These are phyloP conservation scores for Bauhinia variegata DNA, from an alignment of 306 rosid species.

Conservation along the genomic window DNA sequence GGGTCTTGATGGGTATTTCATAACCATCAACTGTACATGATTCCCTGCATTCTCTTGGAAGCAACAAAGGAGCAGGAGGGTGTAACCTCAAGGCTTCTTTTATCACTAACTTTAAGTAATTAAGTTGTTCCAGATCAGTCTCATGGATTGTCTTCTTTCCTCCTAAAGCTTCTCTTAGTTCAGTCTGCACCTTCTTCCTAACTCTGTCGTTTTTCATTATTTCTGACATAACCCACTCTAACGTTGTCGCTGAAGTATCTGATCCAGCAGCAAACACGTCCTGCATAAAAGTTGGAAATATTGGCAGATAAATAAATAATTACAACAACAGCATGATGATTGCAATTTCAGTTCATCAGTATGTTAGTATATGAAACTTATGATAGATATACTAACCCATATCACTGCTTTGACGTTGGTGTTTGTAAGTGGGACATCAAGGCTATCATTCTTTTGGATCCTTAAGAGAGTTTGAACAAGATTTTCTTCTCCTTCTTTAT, in stretches of 20 bases:
- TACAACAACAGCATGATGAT: neutral
- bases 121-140: neutral
- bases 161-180: neutral
- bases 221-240: conserved; percentile 21
- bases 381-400: conserved; percentile 18
- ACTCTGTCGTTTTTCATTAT: conserved; percentile 16
- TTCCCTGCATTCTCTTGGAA: neutral
- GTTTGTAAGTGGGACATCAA: conserved; percentile 22
- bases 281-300: too few relatives aligned
- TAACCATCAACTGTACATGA: neutral
- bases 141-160: neutral
- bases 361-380: too few relatives aligned
- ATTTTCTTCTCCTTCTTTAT: neutral
- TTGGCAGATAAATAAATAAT: too few relatives aligned
- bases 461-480: neutral
- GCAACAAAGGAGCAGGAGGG: neutral
- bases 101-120: neutral
- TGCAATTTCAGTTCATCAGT: too few relatives aligned
- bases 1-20: neutral
- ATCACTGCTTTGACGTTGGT: conserved; percentile 14
- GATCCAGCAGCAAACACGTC: conserved; percentile 9
- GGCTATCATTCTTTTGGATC: neutral
- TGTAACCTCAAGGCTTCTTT: neutral
- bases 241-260: neutral
- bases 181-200: neutral